Base-by-base conservation (phyloP, 2,329 filamentous ascomycete species). In the Stromatinia cepivora region DNA sequence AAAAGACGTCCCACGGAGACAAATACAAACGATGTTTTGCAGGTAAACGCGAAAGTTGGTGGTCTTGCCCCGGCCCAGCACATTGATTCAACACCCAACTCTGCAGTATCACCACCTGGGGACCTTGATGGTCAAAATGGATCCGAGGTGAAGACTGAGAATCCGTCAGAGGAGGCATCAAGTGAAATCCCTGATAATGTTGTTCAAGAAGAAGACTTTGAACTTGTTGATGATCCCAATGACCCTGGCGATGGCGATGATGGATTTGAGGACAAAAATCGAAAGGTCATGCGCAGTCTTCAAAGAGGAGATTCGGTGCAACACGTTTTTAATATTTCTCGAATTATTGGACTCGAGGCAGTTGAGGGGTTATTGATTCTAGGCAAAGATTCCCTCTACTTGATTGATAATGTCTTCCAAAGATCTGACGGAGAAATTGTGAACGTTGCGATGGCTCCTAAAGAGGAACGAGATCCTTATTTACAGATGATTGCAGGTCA, bases 391-490 rank as follows among this genome's bases (percentile, higher is more conserved):
- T 91, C 89, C 61, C 85, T 99, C 22, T 99, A 99, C 78, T 90
- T 99, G 74, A 91, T 98, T 80, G 95, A 99, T 80, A 94, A 95
- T 75, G 94, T 97, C 76, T 98, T 99, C 78, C 94, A 98, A 77
- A 89, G 94, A 72, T 90, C 92, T 2, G 95, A 97, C 76, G 94
- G 94, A 17, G 96, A 99, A 78, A 97, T 99, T 77, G 92, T 99
- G 70, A 94, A 97, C 76, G 94, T 97, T 11, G 94, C 92, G 88
- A 93, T 98, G 80, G 96, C 95, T 2, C 93, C 94, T 0, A 83
- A 87, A 0, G 94, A 98, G 74, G 96, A 99, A 80, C 90, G 95
- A 31, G 95, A 99, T 76, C 93, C 93, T 0, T 99, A 97, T 78
- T 90, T 97, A 25, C 92, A 96, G 76, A 94, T 98, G 79, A 96